Evolutionary conservation across 2,329 filamentous ascomycete genomes (phyloP).

Genomic region (Aureobasidium sp.): DNA sequence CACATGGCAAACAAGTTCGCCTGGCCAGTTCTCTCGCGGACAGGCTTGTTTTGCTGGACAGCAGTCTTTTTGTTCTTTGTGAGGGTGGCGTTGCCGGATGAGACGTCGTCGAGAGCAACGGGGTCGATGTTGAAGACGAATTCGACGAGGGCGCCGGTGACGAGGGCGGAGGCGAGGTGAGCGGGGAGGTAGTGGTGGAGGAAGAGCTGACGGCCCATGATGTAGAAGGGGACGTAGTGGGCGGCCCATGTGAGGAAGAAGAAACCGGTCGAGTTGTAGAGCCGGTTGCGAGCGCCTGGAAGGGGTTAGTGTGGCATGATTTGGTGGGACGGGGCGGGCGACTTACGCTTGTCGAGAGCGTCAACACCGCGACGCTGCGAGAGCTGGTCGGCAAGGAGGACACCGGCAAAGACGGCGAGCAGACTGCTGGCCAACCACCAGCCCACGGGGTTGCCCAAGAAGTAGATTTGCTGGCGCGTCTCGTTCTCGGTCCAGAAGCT

Average conservation of each 20-base stretch:
- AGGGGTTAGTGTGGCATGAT: constrained; percentile 28
- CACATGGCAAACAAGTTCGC: constrained; percentile 73
- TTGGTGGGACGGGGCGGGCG: neutral
- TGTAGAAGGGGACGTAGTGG: constrained; percentile 94
- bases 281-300: constrained; percentile 75
- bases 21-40: constrained; percentile 70
- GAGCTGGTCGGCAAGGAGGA: constrained; percentile 86
- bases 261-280: constrained; percentile 98
- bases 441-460: constrained; percentile 90
- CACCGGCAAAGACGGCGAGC: constrained; percentile 86
- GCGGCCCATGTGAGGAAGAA: constrained; percentile 98
- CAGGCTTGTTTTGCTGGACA: constrained; percentile 59
- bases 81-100: constrained; percentile 33
- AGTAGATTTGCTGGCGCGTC: constrained; percentile 95
- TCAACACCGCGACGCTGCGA: constrained; percentile 89
- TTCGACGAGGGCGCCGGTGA: constrained; percentile 85
- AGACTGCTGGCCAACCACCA: constrained; percentile 96
- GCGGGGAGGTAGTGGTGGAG: constrained; percentile 95
- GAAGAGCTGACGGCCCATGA: constrained; percentile 98
- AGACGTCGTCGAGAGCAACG: constrained; percentile 49
- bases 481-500: constrained; percentile 99
- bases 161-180: constrained; percentile 81
- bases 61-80: constrained; percentile 28
- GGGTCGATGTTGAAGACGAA: constrained; percentile 94
- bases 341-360: constrained; percentile 86